Evolutionary conservation across 2,329 filamentous ascomycete genomes (phyloP).

Genomic region (Diaporthe citriasiana): DNA sequence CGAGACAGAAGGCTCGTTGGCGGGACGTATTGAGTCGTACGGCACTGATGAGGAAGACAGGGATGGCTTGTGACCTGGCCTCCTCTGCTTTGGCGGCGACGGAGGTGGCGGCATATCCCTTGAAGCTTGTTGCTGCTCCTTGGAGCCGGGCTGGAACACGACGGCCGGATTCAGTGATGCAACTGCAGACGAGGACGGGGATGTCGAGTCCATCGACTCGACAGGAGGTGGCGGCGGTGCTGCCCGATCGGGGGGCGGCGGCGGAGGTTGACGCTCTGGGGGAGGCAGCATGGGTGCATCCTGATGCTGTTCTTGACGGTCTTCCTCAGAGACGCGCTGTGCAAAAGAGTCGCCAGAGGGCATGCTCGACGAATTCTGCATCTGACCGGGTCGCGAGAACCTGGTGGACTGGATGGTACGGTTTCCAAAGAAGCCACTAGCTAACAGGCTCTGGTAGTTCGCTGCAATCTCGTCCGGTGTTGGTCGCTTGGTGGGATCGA

Average conservation of each 20-base stretch:
- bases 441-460: slow-evolving; percentile 70
- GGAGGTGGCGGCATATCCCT: slow-evolving; percentile 35
- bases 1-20: slow-evolving; percentile 7
- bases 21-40: slow-evolving; percentile 19
- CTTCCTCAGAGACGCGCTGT: slow-evolving; percentile 32
- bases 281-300: slow-evolving; percentile 24
- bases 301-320: slow-evolving; percentile 5
- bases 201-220: slow-evolving; percentile 24
- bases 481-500: slow-evolving; percentile 48
- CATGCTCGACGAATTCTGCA: slow-evolving; percentile 9
- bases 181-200: slow-evolving; percentile 2
- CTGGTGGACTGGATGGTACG: slow-evolving; percentile 71
- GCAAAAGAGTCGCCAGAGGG: slow-evolving; percentile 32
- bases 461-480: slow-evolving; percentile 66
- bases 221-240: slow-evolving; percentile 43
- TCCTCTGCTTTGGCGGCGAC: slow-evolving; percentile 36
- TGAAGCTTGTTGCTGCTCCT: slow-evolving; percentile 2
- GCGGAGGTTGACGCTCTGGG: slow-evolving; percentile 40
- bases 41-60: slow-evolving; percentile 36
- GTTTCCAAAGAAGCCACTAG: slow-evolving; percentile 70
- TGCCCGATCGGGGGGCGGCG: slow-evolving; percentile 24
- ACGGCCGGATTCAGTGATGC: slow-evolving; percentile 17
- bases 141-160: slow-evolving; percentile 12
- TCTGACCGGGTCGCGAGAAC: slow-evolving; percentile 54
- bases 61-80: slow-evolving; percentile 30